Base-by-base conservation (phyloP, 225 moss, liverwort and hornwort genomes). In the Sphagnum contortum region DNA sequence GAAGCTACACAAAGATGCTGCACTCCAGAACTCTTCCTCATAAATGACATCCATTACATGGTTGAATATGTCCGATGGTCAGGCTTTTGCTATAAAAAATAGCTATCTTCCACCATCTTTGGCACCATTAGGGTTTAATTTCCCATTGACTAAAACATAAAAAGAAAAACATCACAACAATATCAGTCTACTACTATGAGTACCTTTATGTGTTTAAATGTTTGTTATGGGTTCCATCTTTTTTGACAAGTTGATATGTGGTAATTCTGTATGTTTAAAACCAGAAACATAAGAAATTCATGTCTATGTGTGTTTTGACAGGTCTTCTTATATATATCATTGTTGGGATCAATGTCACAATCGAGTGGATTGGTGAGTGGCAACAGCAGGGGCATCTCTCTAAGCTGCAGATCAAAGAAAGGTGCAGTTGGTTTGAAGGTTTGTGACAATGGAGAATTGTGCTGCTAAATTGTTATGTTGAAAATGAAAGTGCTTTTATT, bases 11-110 rank as follows among this genome's bases (percentile, higher is more conserved):
- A 95, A 81, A 78, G 95, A 96, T 74, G 68, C 50, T 53, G 81
- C 95, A 48, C 86, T 96, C 49, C 90, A 5, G 90, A 88, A 60
- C 77, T 96, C 45, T 96, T 96, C 72, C 79, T 96, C 9, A 92
- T 96, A 92, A 96, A 96, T 69, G 92, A 96, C 73, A 85, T 83
- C 49, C 95, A 96, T 74, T 90, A 96, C 72, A 96, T 96, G 92
- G 92, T 96, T 70, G 92, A 85, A 70, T 90, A 88, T 72, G 92
- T 96, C 11, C 81, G 92, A 69, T 81, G 92, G 94, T 94, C 64
- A 6, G 1, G 0, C 29, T 29, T 29, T 29, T 29, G 29, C 6
- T n/a, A 44, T 45, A 44, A 2, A 4, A 48, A 11, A 49, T 44
- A 56, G 59, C 9, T 47, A 13, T 63, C 4, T 49, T n/a, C 1